These are phyloP conservation scores for Bonia amplexicaulis DNA, from an alignment of 176 grass and related monocot genomes.

Conservation along the genomic window DNA sequence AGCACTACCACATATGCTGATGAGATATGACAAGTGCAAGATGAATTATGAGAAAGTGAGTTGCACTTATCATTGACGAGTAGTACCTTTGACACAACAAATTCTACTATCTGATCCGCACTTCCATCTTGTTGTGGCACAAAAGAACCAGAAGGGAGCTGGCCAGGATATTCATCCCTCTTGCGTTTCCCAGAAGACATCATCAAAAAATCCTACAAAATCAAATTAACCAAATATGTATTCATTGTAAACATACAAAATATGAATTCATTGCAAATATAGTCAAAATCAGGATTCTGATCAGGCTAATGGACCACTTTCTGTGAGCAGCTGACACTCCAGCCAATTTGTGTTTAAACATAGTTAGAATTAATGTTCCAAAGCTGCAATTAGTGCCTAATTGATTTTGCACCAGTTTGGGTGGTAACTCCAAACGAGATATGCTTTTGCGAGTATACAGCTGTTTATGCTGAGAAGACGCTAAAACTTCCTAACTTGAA, in stretches of 20 bases:
- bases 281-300: neutral
- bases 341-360: neutral
- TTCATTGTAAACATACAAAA: neutral
- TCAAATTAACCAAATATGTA: slow-evolving; percentile 7
- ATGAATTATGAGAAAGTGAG: neutral
- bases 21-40: neutral
- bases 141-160: slow-evolving; percentile 64
- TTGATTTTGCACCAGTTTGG: neutral
- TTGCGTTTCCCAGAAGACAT: slow-evolving; percentile 89
- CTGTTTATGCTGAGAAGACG: neutral
- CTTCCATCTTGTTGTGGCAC: slow-evolving; percentile 96
- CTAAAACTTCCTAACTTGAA: neutral
- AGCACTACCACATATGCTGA: neutral
- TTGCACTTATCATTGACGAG: neutral
- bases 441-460: neutral
- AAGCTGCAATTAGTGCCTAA: neutral
- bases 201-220: slow-evolving; percentile 75
- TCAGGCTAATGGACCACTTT: neutral
- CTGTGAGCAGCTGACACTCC: neutral
- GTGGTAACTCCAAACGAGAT: neutral
- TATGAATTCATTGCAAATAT: neutral
- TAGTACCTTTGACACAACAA: slow-evolving; percentile 53
- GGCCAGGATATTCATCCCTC: slow-evolving; percentile 81
- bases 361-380: neutral
- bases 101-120: slow-evolving; percentile 61